Base-by-base conservation (phyloP, 805 yeast genomes). In the Metschnikowia gelsemii region DNA sequence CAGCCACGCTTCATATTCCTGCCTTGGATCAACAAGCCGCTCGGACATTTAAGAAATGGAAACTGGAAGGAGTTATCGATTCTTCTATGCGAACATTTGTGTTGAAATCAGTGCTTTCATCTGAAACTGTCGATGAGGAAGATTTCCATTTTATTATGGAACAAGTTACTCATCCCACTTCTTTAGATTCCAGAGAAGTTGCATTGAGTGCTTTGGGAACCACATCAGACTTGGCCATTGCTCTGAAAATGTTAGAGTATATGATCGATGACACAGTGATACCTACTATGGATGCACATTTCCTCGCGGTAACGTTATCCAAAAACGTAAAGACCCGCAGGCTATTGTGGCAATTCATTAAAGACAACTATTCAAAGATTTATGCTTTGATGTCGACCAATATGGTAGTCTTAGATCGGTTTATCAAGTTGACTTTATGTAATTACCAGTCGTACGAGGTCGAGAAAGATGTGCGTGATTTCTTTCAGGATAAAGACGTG, bases 271-370 rank as follows among this genome's bases (percentile, higher is more conserved):
- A 63, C 8, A 68, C 70, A 2, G 56, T 65, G 27, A 68, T 81
- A 25, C 78, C 79, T 0, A 69, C 68, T 18, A 82, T 82, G 82
- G 84, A 82, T 52, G 68, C 75, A 14, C 78, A 76, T 51, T 76
- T 73, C 54, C 61, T 80, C 37, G 73, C 75, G 2, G 57, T 54
- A 7, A 59, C 76, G 19, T 63, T 81, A 25, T 68, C 77, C n/a
- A 50, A 60, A 7, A 81, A 81, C 56, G 47, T 70, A 5, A 51
- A 50, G 9, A 64, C 76, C 1, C 70, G 78, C 35, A 58, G 62
- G 34, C 43, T 47, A 32, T 72, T 75, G 49, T 78, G 84, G 82
- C 45, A 60, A 3, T 80, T 62, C 50, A 68, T 80, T 62, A 68
- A 70, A 48, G 53, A 51, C 8, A 70, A 79, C 57, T 80, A 78